These are phyloP conservation scores for Magnolia sinica DNA, from an alignment of 164 flowering plant genomes.

Conservation along the genomic window DNA sequence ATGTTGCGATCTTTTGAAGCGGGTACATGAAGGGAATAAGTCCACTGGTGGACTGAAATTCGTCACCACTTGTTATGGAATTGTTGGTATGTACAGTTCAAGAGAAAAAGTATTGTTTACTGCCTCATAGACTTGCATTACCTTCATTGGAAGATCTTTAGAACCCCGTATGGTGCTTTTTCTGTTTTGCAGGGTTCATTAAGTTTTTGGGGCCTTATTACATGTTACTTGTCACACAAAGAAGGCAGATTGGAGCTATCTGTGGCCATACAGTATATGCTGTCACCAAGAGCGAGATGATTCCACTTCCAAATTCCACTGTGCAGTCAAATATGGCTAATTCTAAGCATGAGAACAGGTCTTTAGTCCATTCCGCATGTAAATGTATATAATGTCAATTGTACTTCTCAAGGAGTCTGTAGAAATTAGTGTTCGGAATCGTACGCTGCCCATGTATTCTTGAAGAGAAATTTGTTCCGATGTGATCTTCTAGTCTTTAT, in stretches of 20 bases:
- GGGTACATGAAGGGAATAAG: conserved; percentile 84
- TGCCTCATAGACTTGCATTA: background rate
- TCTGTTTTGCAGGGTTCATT: conserved; percentile 60
- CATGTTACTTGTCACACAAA: conserved; percentile 87
- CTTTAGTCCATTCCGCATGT: conserved; percentile 74
- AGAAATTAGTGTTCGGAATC: conserved; percentile 27
- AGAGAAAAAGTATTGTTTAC: background rate
- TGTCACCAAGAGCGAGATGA: conserved; percentile 76
- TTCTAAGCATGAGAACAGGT: conserved; percentile 97
- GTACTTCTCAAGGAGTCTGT: conserved; percentile 36
- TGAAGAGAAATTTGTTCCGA: background rate
- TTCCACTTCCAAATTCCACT: conserved; percentile 68
- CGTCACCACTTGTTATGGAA: conserved; percentile 85
- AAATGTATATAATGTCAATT: conserved; percentile 56
- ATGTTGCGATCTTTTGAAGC: conserved; percentile 61
- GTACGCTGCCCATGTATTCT: background rate
- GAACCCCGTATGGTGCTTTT: background rate
- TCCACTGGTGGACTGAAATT: conserved; percentile 85
- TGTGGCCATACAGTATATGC: conserved; percentile 86
- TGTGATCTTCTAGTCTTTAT: background rate
- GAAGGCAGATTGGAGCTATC: conserved; percentile 82
- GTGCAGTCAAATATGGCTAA: conserved; percentile 57
- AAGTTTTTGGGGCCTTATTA: conserved; percentile 95
- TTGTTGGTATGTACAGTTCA: conserved; percentile 56
- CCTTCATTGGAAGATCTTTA: background rate